phyloP scores from a whole-genome alignment of 805 yeast species.

The Hanseniaspora clermontiae region DNA sequence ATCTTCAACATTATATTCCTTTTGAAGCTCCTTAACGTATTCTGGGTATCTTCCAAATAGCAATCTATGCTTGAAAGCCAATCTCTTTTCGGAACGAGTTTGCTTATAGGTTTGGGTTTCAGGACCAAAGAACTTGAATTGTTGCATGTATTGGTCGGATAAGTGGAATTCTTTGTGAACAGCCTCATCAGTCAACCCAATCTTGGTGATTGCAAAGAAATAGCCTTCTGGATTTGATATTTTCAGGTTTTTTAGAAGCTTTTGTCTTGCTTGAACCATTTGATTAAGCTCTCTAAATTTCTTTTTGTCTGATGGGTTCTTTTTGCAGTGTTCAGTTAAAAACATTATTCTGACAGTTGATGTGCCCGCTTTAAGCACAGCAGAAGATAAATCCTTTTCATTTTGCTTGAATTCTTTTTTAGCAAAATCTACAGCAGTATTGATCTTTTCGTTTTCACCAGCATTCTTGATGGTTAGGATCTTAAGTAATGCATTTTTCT shows the following conservation, averaged over 20 bases:
- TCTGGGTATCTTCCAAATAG: constrained; percentile 10
- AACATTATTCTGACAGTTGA: constrained; percentile 69
- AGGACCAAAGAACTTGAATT: constrained; percentile 57
- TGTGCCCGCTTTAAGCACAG: constrained; percentile 92
- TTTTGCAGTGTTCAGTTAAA: constrained; percentile 58
- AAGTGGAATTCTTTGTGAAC: constrained; percentile 69
- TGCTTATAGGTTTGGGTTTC: constrained; percentile 37
- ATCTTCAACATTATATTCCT: constrained; percentile 32
- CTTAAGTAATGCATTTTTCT: constrained; percentile 56
- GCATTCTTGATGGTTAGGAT: constrained; percentile 66
- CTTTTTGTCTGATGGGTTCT: constrained; percentile 58
- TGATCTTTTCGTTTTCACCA: constrained; percentile 42
- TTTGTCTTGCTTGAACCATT: constrained; percentile 81
- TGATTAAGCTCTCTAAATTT: constrained; percentile 63
- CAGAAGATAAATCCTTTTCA: constrained; percentile 87
- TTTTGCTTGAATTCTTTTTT: constrained; percentile 65
- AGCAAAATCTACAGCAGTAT: constrained; percentile 52
- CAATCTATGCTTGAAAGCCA: constrained; percentile 8
- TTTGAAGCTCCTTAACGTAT: constrained; percentile 31
- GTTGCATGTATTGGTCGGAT: constrained; percentile 67
- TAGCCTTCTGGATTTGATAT: constrained; percentile 68
- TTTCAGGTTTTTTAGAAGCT: constrained; percentile 68
- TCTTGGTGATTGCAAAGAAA: constrained; percentile 71
- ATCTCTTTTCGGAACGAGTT: constrained; percentile 35
- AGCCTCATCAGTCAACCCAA: constrained; percentile 74